A percentile compares a stretch with the other conserved stretches of the same genome.
These are phyloP conservation scores for Grosmannia serpens DNA, from an alignment of 2,329 filamentous ascomycete species.

Conservation along the genomic window DNA sequence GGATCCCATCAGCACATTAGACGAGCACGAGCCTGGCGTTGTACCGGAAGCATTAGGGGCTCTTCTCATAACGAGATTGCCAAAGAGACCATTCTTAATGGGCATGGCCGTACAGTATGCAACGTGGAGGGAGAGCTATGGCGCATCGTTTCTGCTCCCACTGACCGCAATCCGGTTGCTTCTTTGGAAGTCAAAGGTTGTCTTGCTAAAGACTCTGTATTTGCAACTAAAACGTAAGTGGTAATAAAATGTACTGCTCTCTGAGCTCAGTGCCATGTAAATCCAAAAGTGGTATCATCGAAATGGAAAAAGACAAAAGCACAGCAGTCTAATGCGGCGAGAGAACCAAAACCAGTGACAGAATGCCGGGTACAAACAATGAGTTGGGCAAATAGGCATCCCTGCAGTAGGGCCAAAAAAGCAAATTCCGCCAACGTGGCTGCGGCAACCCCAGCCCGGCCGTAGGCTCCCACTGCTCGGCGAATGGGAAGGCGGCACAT, in stretches of 20 bases:
- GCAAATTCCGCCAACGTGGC: neutral
- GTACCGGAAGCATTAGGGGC: no score
- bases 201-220: neutral
- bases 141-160: no score
- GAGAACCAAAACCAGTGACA: neutral
- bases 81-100: no score
- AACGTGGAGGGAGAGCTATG: no score
- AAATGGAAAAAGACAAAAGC: neutral
- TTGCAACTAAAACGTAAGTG: neutral
- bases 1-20: no score
- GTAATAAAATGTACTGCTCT: neutral
- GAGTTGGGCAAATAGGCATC: neutral
- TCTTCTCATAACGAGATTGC: no score
- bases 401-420: neutral
- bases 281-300: slow-evolving; percentile 4
- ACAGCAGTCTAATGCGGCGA: neutral
- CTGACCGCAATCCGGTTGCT: no score
- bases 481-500: no score
- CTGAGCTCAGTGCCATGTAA: neutral
- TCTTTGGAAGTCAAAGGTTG: neutral
- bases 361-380: neutral
- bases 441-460: neutral
- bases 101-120: no score
- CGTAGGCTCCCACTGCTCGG: neutral
- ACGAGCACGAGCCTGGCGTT: no score